A percentile compares a stretch with the other conserved stretches of the same genome.
Conservation (phyloP, 225 moss, liverwort and hornwort genomes). For the Polytrichum commune region DNA sequence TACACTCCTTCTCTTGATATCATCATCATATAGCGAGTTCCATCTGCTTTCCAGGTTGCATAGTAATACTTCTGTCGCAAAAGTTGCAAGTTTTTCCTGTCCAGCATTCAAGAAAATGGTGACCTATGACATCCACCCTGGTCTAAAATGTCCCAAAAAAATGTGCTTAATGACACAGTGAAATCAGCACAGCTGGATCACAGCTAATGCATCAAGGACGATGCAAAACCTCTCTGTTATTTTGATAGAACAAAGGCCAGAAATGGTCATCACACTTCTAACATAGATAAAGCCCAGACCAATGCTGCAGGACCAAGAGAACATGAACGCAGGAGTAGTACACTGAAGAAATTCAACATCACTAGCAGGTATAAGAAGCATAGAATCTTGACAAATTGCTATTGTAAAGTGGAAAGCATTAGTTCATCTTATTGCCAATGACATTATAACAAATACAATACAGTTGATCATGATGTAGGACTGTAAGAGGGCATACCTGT, state of each 20-base stretch:
- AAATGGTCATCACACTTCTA: no score
- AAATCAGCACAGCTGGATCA: not conserved
- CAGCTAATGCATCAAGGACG: not conserved
- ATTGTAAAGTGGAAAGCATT: no score
- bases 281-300: no score
- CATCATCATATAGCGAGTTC: constrained; percentile 98
- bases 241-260: no score
- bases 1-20: constrained; percentile 79
- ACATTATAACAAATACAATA: no score
- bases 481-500: constrained; percentile 51
- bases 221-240: no score
- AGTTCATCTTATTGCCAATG: no score
- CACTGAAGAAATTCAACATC: no score
- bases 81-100: constrained; percentile 89
- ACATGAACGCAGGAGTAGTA: no score
- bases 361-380: no score
- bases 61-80: constrained; percentile 86
- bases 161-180: not conserved
- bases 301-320: no score
- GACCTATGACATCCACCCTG: not conserved
- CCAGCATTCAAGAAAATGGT: not conserved
- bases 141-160: not conserved
- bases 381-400: no score
- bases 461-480: not conserved
- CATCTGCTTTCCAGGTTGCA: constrained; percentile 99